Conservation (phyloP, 2,329 filamentous ascomycete species). For the Ambrosiella xylebori region DNA sequence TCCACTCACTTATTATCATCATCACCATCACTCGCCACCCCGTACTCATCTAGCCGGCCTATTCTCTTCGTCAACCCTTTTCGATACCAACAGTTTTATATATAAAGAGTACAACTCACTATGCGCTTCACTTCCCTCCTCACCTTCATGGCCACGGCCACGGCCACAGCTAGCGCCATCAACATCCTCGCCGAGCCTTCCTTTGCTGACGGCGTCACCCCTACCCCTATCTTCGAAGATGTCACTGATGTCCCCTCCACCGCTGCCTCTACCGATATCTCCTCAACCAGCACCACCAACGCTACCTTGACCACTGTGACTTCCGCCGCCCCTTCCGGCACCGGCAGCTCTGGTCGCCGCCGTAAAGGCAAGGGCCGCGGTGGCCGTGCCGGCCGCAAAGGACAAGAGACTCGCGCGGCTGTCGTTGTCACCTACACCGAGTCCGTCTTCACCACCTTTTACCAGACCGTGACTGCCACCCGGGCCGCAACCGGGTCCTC, state of each 20-base stretch:
- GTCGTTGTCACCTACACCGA: neutral
- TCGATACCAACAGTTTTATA: neutral
- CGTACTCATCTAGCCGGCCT: neutral
- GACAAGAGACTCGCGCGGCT: neutral
- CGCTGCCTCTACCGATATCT: neutral
- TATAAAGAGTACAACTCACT: neutral
- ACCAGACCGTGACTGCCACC: neutral
- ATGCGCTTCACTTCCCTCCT: conserved; percentile 8
- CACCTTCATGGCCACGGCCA: conserved; percentile 2
- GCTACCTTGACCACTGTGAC: neutral
- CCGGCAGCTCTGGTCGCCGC: neutral
- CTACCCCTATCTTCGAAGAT: conserved; percentile 11
- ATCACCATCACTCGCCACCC: neutral
- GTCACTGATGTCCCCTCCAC: neutral
- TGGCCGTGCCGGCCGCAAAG: neutral
- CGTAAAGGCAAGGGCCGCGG: neutral
- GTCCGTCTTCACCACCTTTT: neutral
- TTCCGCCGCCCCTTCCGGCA: neutral
- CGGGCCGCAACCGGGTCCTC: neutral
- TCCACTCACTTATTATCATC: neutral
- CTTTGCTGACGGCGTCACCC: conserved; percentile 6
- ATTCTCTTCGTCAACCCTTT: neutral
- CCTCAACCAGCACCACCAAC: neutral
- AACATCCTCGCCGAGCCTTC: conserved; percentile 5
- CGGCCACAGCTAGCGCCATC: conserved; percentile 1